Evolutionary conservation across 2,329 filamentous ascomycete genomes (phyloP), one percentile per base, ranked within the genome.

Genomic region (Penicillium janthinellum): DNA sequence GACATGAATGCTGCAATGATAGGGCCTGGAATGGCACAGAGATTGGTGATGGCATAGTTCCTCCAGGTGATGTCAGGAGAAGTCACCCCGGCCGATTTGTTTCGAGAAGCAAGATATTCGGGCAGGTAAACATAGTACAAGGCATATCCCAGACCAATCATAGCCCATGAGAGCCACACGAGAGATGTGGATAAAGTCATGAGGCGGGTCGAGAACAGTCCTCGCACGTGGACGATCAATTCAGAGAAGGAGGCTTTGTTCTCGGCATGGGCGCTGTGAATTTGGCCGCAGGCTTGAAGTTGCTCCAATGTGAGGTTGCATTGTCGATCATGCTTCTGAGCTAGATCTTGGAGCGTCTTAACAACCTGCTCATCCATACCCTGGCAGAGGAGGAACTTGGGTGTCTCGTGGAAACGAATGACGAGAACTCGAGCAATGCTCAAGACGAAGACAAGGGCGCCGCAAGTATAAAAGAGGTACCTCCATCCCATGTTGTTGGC

Each of bases 81-180:
- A 1, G 81, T 77, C 20, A 83, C 73, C 5, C 82, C 82, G 25
- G 86, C 82, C 7, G 77, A 67, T 1, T 84, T 83, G 44, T 88
- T 88, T 25, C 85, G 84, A 48, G 80, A 83, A 4, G 74, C 74
- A 12, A 91, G 80, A 68, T 91, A 91, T 1, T 77, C 78, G 0
- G 85, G 85, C 1, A 91, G 76, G 72, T 91, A 92, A 57, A 90
- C 88, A 65, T 90, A 89, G 72, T 89, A 92, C 0, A 92, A 78
- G 0, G 89, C 89, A 67, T 91, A 91, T 0, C 87, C 88, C 0
- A 91, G 80, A 6, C 89, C 89, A 42, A 90, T 89, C 1, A 89
- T 70, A 0, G 84, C 81, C 89, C 89, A 91, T 0, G 85, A 88
- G 5, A 88, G 68, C 84, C 87, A 90, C 62, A 91, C 86, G 59